Base-by-base conservation (phyloP, 108 stramenopile genomes). In the Schizochytrium sp. region DNA sequence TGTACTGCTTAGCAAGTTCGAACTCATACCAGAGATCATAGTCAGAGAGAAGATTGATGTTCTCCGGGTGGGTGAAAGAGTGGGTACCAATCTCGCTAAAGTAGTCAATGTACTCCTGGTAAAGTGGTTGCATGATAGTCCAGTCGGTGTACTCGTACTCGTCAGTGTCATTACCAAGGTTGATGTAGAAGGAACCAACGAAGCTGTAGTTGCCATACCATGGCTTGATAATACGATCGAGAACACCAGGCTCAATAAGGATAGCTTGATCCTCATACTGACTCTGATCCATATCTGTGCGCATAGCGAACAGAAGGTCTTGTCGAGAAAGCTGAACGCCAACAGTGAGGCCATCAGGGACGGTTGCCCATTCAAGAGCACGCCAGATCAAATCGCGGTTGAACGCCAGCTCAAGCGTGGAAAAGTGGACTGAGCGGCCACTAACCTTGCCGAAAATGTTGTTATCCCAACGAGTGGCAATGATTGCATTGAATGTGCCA, bases 171-270 rank as follows among this genome's bases (percentile, higher is more conserved):
- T 83, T 83, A 53, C 76, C 76, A 28, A 83, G 47, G 28, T 83
- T 83, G 47, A 83, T 83, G 76, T 83, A 83, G 76, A 55, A 83
- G n/a, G 76, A 55, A n/a, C 50, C 19, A 38, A 83, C 76, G 28
- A 83, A 83, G 76, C 53, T 83, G 76, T 83, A 83, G 76, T 83
- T 55, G 76, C n/a, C n/a, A 28, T 83, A 83, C 76, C 76, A 83
- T n/a, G 76, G 76, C 50, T 49, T 40, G 47, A 83, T 83, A 1
- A 55, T 55, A 5, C n/a, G 5, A 40, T n/a, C n/a, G 0, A 83
- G 5, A 42, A 83, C 50, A 17, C 50, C 76, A 5, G 76, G 19
- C 76, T 83, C 76, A 38, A 83, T 47, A n/a, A 83, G 3, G 47
- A 55, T 83, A 10, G 76, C 76, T 40, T 83, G 50, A n/a, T 17